Evolutionary conservation across 345 rosid species (phyloP).

Genomic region (Salix caprea): DNA sequence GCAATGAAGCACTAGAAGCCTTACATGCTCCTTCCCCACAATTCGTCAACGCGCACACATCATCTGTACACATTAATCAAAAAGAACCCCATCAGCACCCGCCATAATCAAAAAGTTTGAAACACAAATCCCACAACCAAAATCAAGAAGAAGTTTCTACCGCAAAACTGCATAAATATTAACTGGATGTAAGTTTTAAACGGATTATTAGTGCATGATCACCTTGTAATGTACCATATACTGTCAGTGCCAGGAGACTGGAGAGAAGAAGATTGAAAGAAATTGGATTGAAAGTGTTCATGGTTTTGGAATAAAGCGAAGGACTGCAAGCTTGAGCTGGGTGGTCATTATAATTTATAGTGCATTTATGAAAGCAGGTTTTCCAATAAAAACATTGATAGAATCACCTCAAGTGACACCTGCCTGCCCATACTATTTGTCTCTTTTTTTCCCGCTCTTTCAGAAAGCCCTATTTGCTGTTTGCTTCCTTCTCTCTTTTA

Average conservation of each 20-base stretch:
- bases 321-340: neutral
- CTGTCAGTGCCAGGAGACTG: slow-evolving; percentile 1
- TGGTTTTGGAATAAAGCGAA: neutral
- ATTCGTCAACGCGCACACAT: slow-evolving; percentile 1
- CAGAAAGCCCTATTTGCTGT: too few relatives aligned
- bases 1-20: neutral
- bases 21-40: slow-evolving; percentile 43
- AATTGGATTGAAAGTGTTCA: slow-evolving; percentile 8
- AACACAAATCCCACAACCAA: neutral
- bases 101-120: neutral
- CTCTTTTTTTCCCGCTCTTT: too few relatives aligned
- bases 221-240: neutral
- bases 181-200: neutral
- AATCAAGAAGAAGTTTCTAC: neutral
- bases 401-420: neutral
- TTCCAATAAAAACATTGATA: neutral
- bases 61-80: slow-evolving; percentile 4
- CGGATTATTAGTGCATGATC: neutral
- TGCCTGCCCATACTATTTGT: neutral
- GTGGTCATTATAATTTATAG: neutral
- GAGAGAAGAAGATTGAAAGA: slow-evolving; percentile 18
- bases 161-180: neutral
- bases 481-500: too few relatives aligned
- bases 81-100: neutral
- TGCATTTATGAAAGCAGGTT: neutral